phyloP scores from a whole-genome alignment of 768 basidiomycete species.

The Termitomyces sp. region DNA sequence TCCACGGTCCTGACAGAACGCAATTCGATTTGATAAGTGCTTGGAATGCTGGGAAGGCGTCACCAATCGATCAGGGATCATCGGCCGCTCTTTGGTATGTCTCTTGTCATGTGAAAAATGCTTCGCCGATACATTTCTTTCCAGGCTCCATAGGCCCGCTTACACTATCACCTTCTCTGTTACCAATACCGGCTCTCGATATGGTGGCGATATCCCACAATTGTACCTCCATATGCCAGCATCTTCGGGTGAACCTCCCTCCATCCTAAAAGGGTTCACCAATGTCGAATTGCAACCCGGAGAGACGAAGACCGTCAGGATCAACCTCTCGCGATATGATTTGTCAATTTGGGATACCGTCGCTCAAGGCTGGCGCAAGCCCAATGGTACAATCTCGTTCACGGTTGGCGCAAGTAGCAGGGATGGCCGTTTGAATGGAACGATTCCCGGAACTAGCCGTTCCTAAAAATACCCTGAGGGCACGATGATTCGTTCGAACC shows the following conservation, averaged over 20 bases:
- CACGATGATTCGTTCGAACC: background rate
- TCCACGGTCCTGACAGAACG: conserved; percentile 32
- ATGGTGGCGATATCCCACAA: conserved; percentile 76
- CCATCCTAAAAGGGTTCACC: conserved; percentile 65
- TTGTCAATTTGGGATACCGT: conserved; percentile 73
- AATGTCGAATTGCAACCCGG: conserved; percentile 47
- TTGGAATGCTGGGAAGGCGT: conserved; percentile 58
- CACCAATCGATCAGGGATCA: conserved; percentile 50
- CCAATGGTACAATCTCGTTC: conserved; percentile 55
- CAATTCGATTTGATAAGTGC: conserved; percentile 30
- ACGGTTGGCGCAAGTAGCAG: conserved; percentile 68
- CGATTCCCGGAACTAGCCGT: conserved; percentile 18
- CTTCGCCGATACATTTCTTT: background rate
- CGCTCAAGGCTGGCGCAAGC: conserved; percentile 70
- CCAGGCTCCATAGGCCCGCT: conserved; percentile 61
- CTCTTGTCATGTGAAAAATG: background rate
- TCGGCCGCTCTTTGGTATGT: conserved; percentile 54
- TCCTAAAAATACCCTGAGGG: background rate
- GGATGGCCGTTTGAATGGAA: conserved; percentile 47
- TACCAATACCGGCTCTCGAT: conserved; percentile 53
- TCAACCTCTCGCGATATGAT: conserved; percentile 64
- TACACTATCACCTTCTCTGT: conserved; percentile 60
- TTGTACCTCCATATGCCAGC: conserved; percentile 66
- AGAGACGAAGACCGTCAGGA: conserved; percentile 37
- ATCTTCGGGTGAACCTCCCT: conserved; percentile 64